A percentile compares a stretch with the other conserved stretches of the same genome.
Evolutionary conservation across 441 rosid genomes (phyloP).

Genomic region (Gossypium schwendimanii): DNA sequence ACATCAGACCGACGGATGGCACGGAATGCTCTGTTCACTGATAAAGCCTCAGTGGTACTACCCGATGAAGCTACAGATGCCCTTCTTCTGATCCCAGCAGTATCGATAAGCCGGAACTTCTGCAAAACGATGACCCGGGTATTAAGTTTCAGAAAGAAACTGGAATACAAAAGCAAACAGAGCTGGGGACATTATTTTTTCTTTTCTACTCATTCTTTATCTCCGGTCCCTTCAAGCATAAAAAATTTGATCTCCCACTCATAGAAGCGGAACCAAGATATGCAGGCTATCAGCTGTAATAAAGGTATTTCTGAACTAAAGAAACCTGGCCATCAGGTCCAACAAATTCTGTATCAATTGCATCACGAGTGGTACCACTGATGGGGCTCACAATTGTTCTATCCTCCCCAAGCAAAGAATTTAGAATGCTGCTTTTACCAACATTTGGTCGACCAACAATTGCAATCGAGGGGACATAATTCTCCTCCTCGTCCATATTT

Average conservation of each 20-base stretch:
- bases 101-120: constrained; percentile 88
- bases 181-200: background rate
- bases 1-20: constrained; percentile 92
- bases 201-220: background rate
- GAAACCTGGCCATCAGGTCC: constrained; percentile 86
- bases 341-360: constrained; percentile 81
- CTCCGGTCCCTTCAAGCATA: background rate
- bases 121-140: constrained; percentile 28
- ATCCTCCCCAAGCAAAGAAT: constrained; percentile 94
- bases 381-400: constrained; percentile 94
- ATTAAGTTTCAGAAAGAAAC: constrained; percentile 5
- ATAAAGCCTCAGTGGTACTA: constrained; percentile 80
- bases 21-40: constrained; percentile 87
- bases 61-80: constrained; percentile 87
- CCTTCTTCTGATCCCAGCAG: constrained; percentile 93
- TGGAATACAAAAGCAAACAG: constrained; percentile 8
- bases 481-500: constrained; percentile 43
- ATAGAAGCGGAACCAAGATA: background rate
- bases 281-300: background rate
- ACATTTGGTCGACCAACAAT: constrained; percentile 96
- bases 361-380: constrained; percentile 98
- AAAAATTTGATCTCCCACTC: background rate
- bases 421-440: constrained; percentile 95
- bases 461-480: constrained; percentile 79
- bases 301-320: constrained; percentile 1